Evolutionary conservation across 1,284 basidiomycete genomes (phyloP).

Genomic region (Volvariella volvacea): DNA sequence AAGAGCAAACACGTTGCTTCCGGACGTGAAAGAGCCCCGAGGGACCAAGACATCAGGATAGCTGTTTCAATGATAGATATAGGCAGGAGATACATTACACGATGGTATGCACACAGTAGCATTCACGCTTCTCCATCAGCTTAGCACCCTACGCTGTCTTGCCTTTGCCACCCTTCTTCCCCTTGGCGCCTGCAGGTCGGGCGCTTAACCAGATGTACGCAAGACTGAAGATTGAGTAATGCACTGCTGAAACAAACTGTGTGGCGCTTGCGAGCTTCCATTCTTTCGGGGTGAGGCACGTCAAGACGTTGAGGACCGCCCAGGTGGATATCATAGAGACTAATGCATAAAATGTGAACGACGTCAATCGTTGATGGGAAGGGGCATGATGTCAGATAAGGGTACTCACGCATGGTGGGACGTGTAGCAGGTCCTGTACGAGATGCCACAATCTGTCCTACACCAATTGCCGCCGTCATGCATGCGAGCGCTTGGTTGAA

Average conservation of each 20-base stretch:
- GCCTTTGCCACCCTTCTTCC: not conserved
- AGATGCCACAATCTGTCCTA: constrained; percentile 18
- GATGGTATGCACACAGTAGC: too few species aligned
- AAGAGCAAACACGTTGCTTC: too few species aligned
- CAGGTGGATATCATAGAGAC: constrained; percentile 20
- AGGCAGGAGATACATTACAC: too few species aligned
- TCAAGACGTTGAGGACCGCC: constrained; percentile 16
- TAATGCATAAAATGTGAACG: constrained; percentile 7
- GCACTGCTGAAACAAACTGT: constrained; percentile 16
- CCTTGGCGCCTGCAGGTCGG: not conserved
- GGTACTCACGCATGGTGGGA: constrained; percentile 11
- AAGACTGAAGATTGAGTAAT: constrained; percentile 14
- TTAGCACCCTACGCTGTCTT: not conserved
- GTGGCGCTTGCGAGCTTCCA: constrained; percentile 18
- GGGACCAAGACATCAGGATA: too few species aligned
- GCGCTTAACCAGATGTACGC: not conserved
- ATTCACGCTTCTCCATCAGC: too few species aligned
- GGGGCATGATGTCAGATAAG: constrained; percentile 15
- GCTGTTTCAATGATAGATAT: too few species aligned
- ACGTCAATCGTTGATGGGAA: not conserved
- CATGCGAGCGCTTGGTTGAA: constrained; percentile 25
- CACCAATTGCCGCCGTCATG: constrained; percentile 21
- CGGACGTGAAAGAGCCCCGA: too few species aligned
- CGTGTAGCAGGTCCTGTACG: too few species aligned
- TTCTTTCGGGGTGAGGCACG: constrained; percentile 14